These are phyloP conservation scores for Dictyostelium capitatum DNA, from an alignment of 78 protist genomes.

Conservation along the genomic window DNA sequence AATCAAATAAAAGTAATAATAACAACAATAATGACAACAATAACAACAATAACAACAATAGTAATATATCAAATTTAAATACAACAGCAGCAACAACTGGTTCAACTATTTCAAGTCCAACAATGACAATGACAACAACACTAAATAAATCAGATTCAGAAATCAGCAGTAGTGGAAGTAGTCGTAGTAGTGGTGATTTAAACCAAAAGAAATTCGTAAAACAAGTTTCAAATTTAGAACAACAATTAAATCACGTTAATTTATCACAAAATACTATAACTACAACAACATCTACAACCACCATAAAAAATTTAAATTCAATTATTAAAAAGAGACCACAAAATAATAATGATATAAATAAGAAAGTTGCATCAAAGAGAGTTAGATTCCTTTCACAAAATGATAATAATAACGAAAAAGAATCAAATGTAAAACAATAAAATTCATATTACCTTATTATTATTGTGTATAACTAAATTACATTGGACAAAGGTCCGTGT, in stretches of 20 bases:
- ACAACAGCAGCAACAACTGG: neutral
- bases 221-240: slow-evolving; percentile 6
- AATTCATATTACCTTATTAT: no score
- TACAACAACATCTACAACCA: neutral
- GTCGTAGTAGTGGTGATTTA: neutral
- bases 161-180: neutral
- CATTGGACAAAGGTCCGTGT: no score
- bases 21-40: no score
- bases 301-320: neutral
- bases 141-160: neutral
- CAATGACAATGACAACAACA: neutral
- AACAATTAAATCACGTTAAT: neutral
- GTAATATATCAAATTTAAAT: neutral
- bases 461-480: no score
- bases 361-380: neutral
- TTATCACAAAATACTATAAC: neutral
- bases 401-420: no score
- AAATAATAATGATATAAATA: neutral
- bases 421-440: no score
- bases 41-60: neutral
- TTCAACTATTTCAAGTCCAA: neutral
- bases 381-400: neutral
- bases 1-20: no score
- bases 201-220: neutral
- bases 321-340: neutral